phyloP scores from a whole-genome alignment of 495 filamentous ascomycete genomes.

The Penicillium atrosanguineum region DNA sequence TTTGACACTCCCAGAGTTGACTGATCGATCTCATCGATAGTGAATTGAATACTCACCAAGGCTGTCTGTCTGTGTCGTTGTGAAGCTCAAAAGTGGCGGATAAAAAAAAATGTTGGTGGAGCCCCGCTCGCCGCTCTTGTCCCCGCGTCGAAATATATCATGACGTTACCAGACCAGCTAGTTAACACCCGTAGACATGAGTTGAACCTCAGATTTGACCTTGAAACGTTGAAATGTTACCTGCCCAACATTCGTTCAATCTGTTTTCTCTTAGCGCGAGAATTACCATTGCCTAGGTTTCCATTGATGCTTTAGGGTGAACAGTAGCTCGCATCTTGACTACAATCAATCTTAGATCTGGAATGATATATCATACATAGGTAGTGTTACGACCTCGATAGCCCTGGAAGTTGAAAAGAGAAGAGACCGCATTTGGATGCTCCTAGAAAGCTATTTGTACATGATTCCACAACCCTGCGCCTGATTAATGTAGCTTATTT shows the following conservation, averaged over 20 bases:
- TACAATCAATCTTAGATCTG: too few species aligned
- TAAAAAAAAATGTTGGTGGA: slow-evolving; percentile 20
- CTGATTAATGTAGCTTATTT: slow-evolving; percentile 37
- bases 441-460: slow-evolving; percentile 46
- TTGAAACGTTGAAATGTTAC: too few species aligned
- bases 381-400: too few species aligned
- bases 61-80: neutral
- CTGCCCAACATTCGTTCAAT: too few species aligned
- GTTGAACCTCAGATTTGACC: too few species aligned
- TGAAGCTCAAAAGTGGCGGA: slow-evolving; percentile 3
- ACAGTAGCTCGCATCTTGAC: too few species aligned
- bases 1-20: too few species aligned
- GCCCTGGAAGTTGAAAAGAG: slow-evolving; percentile 21
- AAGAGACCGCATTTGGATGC: slow-evolving; percentile 41
- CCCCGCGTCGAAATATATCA: slow-evolving; percentile 28
- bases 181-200: too few species aligned
- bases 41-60: neutral
- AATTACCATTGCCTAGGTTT: too few species aligned
- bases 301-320: too few species aligned
- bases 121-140: slow-evolving; percentile 34
- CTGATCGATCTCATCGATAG: neutral
- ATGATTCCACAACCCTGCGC: slow-evolving; percentile 30
- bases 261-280: too few species aligned
- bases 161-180: neutral
- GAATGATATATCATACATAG: too few species aligned